Percentiles rank a stretch among this genome's conserved stretches.
Conservation (phyloP, 352 stramenopile species). For the Globisporangium orthogonon region DNA sequence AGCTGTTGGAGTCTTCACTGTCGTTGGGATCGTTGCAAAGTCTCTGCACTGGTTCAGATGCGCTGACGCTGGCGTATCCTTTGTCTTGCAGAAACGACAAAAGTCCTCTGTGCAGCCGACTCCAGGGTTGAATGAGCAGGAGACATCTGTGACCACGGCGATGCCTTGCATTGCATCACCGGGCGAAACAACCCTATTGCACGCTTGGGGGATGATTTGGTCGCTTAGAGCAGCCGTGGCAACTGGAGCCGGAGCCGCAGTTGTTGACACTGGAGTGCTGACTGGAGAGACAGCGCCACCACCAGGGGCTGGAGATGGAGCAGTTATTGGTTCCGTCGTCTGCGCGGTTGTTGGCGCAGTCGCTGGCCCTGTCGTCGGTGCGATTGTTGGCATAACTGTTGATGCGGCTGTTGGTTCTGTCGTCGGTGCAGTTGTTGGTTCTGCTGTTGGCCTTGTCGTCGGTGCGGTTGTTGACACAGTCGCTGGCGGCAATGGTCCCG, state of each 20-base stretch:
- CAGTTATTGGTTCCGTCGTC: not conserved
- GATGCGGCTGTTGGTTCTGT: not conserved
- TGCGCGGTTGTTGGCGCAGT: not conserved
- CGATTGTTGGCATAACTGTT: not conserved
- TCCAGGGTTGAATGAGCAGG: not conserved
- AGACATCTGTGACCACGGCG: constrained; percentile 5
- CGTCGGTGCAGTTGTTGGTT: not conserved
- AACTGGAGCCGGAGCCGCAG: not conserved
- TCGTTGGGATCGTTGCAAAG: constrained; percentile 4
- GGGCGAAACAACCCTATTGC: not conserved
- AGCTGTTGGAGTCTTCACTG: not conserved
- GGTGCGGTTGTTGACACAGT: not conserved
- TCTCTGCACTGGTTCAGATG: constrained; percentile 2
- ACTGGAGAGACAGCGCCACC: not conserved
- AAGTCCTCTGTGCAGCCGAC: constrained; percentile 1
- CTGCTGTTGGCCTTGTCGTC: not conserved
- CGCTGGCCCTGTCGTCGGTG: not conserved
- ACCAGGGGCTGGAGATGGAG: not conserved
- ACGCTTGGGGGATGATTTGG: constrained; percentile 2
- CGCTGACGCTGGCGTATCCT: constrained; percentile 5
- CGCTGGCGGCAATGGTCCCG: not conserved
- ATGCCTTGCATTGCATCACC: constrained; percentile 7
- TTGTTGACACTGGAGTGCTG: not conserved
- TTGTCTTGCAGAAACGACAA: constrained; percentile 13
- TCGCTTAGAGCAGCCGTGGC: not conserved